Conservation (phyloP, 2,329 filamentous ascomycete genomes). For the Rhexocercosporidium sp. region DNA sequence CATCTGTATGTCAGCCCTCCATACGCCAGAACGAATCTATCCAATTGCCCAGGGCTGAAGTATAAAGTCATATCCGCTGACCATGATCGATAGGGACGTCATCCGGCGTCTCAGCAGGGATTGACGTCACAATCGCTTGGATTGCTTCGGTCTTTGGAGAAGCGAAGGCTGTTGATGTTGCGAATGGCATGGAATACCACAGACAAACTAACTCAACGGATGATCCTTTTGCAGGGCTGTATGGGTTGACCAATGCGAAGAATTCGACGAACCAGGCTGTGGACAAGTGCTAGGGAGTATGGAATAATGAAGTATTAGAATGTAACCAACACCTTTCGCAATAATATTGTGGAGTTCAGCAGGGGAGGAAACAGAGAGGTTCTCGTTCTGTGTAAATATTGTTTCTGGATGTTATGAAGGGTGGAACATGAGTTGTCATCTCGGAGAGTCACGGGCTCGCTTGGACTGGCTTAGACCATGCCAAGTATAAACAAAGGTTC, state of each 20-base stretch:
- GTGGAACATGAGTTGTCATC: too few species aligned
- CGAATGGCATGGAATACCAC: constrained; percentile 15
- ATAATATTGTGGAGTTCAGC: too few species aligned
- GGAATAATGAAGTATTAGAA: neutral
- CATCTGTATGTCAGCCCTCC: neutral
- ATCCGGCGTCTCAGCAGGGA: neutral
- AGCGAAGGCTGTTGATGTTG: constrained; percentile 3
- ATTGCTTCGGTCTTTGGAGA: constrained; percentile 6
- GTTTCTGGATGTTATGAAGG: too few species aligned
- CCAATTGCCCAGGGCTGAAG: neutral
- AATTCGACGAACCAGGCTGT: constrained; percentile 12
- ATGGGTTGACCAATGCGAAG: constrained; percentile 22
- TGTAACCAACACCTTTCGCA: too few species aligned
- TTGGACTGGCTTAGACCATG: too few species aligned
- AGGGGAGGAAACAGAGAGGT: too few species aligned
- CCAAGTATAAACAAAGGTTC: too few species aligned
- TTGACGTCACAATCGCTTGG: constrained; percentile 13
- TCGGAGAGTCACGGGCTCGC: too few species aligned
- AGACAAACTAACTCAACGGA: constrained; percentile 13
- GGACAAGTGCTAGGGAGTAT: neutral
- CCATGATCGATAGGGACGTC: neutral
- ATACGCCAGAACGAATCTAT: neutral
- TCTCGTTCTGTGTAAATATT: too few species aligned
- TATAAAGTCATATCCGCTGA: neutral
- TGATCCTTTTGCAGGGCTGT: constrained; percentile 25